Conservation (phyloP, 2,329 filamentous ascomycete genomes). For the Xylariaceae sp. region DNA sequence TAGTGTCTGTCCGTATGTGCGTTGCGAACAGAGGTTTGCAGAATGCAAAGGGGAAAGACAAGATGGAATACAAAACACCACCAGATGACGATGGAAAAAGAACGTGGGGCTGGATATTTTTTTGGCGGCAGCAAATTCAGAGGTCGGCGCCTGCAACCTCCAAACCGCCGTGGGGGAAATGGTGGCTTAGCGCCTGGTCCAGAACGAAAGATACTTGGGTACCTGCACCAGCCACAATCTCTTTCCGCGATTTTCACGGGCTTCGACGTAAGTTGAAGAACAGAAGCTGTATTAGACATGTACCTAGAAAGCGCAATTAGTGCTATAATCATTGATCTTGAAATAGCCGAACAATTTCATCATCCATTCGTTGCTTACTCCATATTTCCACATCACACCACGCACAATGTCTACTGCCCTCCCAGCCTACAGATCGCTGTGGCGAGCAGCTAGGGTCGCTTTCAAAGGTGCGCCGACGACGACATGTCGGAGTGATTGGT, state of each 20-base stretch:
- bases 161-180: constrained; percentile 3
- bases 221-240: neutral
- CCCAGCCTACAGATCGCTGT: constrained; percentile 71
- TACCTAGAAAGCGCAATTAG: too few relatives aligned
- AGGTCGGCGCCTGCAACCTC: neutral
- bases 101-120: constrained; percentile 8
- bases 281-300: too few relatives aligned
- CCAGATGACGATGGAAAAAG: neutral
- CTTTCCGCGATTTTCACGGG: neutral
- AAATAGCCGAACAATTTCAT: too few relatives aligned
- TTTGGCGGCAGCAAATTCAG: neutral
- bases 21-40: neutral
- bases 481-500: neutral
- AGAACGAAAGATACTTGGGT: too few relatives aligned
- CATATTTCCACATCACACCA: neutral
- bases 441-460: constrained; percentile 77
- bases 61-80: too few relatives aligned
- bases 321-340: neutral
- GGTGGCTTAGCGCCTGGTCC: neutral
- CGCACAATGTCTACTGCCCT: constrained; percentile 45
- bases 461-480: constrained; percentile 65
- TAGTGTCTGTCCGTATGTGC: constrained; percentile 37
- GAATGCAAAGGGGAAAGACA: too few relatives aligned
- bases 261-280: neutral
- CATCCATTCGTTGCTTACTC: neutral